These are phyloP conservation scores for Aspergillus sp. DNA, from an alignment of 2,329 filamentous ascomycete genomes.

Conservation along the genomic window DNA sequence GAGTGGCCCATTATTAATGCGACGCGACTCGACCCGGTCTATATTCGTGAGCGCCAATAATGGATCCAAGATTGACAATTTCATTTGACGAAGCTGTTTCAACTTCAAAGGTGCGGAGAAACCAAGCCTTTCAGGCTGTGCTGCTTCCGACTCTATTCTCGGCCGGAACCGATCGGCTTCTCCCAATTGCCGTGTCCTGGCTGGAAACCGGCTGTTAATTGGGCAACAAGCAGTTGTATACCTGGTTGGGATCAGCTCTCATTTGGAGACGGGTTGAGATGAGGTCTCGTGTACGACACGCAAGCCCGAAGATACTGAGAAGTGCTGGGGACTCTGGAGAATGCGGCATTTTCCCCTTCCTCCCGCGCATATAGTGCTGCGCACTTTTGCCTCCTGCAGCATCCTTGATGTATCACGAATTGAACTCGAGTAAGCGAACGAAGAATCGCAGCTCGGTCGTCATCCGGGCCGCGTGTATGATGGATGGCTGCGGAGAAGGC, in stretches of 20 bases:
- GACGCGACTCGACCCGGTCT: conserved; percentile 4
- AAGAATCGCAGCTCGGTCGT: conserved; percentile 2
- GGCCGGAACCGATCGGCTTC: conserved; percentile 23
- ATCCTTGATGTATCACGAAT: not conserved
- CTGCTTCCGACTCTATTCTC: conserved; percentile 20
- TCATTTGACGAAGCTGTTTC: conserved; percentile 8
- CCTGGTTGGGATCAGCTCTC: not conserved
- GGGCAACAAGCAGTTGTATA: not conserved
- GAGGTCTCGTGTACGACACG: not conserved
- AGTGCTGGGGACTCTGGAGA: not conserved
- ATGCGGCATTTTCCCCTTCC: conserved; percentile 5
- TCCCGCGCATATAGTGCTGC: not conserved
- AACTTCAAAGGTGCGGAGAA: conserved; percentile 9
- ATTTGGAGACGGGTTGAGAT: not conserved
- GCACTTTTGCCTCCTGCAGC: not conserved
- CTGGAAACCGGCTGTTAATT: conserved; percentile 7
- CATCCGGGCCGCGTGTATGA: conserved; percentile 13
- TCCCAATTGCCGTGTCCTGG: conserved; percentile 2
- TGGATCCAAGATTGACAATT: conserved; percentile 4
- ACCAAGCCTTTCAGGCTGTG: conserved; percentile 3
- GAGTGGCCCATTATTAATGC: conserved; percentile 8
- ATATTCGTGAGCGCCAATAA: conserved; percentile 10
- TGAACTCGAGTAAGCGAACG: not conserved
- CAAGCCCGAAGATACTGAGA: not conserved
- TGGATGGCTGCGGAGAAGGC: conserved; percentile 16